These are phyloP conservation scores for Lophiostoma macrostomum DNA, from an alignment of 495 filamentous ascomycete species.

Conservation along the genomic window DNA sequence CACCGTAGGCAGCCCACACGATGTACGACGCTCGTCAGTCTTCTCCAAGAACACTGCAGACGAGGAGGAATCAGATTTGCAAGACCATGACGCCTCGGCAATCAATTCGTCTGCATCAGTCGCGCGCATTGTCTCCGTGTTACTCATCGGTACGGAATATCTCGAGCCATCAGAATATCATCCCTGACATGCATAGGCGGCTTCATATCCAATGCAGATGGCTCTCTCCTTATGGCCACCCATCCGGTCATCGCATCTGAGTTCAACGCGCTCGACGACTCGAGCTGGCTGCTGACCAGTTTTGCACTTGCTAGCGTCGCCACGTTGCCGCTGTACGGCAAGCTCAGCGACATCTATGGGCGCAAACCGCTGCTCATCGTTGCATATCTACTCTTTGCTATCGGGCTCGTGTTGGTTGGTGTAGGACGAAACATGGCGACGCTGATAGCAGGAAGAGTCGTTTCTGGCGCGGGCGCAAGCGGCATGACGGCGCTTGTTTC, in stretches of 20 bases:
- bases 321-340: slow-evolving; percentile 55
- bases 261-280: slow-evolving; percentile 57
- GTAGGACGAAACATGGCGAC: slow-evolving; percentile 15
- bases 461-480: slow-evolving; percentile 22
- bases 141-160: slow-evolving; percentile 8
- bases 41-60: not conserved
- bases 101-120: not conserved
- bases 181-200: slow-evolving; percentile 47
- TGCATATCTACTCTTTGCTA: slow-evolving; percentile 46
- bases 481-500: slow-evolving; percentile 29
- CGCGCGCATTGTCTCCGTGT: slow-evolving; percentile 14
- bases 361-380: slow-evolving; percentile 44
- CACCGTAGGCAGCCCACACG: too few species aligned
- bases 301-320: slow-evolving; percentile 60
- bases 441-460: slow-evolving; percentile 25
- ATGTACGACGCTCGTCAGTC: too few species aligned
- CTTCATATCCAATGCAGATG: slow-evolving; percentile 62
- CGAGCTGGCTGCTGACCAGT: slow-evolving; percentile 65
- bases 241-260: slow-evolving; percentile 63
- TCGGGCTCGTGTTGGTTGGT: slow-evolving; percentile 36
- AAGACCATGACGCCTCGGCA: not conserved
- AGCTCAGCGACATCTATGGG: slow-evolving; percentile 50
- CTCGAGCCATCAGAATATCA: not conserved
- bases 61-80: slow-evolving; percentile 3
- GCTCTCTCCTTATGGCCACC: slow-evolving; percentile 61